These are phyloP conservation scores for Globisporangium carolinianum DNA, from an alignment of 352 stramenopile genomes.

Conservation along the genomic window DNA sequence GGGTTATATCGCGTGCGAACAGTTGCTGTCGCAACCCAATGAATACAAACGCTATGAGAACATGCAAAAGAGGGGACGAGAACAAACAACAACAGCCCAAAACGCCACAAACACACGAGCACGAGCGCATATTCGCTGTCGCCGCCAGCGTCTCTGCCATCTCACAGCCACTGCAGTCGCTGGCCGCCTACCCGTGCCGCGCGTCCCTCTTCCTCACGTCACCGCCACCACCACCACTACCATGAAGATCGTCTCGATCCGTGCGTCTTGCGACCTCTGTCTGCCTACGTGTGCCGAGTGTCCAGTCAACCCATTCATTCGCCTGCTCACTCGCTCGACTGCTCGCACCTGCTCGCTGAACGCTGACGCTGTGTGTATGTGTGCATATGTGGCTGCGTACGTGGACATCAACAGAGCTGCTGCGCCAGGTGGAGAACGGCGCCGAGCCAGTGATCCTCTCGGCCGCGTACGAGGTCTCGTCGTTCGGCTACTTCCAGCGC, in stretches of 20 bases:
- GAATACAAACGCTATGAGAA: neutral
- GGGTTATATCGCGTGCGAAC: too few species aligned
- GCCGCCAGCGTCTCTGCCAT: too few species aligned
- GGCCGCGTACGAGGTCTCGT: slow-evolving; percentile 65
- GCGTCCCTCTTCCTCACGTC: neutral
- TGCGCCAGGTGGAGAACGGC: slow-evolving; percentile 54
- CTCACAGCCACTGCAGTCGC: neutral
- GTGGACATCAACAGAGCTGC: slow-evolving; percentile 30
- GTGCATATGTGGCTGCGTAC: too few species aligned
- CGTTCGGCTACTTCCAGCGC: slow-evolving; percentile 84
- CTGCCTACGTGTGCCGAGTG: too few species aligned
- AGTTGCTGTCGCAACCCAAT: too few species aligned
- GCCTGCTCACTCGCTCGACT: too few species aligned
- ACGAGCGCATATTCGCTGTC: neutral
- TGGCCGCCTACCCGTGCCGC: neutral
- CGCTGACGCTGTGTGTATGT: too few species aligned
- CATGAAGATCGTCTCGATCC: slow-evolving; percentile 87
- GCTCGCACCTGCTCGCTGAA: too few species aligned
- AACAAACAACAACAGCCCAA: neutral
- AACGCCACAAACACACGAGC: neutral
- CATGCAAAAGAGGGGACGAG: too few species aligned
- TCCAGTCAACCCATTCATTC: too few species aligned
- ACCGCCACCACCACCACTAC: neutral
- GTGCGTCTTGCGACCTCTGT: slow-evolving; percentile 23
- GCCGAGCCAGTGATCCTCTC: slow-evolving; percentile 65